Base-by-base conservation (phyloP, 1,284 basidiomycete species). In the Ceratobasidium theobromae region DNA sequence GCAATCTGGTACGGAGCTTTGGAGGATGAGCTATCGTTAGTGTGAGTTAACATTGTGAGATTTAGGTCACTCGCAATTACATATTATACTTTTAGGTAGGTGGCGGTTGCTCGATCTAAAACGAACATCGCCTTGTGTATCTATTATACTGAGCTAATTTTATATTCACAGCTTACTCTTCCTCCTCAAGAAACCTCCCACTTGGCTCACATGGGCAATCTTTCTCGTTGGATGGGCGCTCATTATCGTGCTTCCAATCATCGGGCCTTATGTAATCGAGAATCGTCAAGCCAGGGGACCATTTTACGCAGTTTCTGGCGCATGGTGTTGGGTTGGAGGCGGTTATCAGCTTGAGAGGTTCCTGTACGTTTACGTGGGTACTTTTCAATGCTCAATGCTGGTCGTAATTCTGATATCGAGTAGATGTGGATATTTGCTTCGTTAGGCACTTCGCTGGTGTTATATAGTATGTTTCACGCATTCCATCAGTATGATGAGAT, bases 291-390 rank as follows among this genome's bases (percentile, higher is more conserved):
- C 28, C 38, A 30, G 33, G 35, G 57, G 57, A 32, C 33, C 33
- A 18, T 62, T 62, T 32, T 62, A 62, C 40, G 57, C 32, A 35
- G 35, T 62, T 40, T 62, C 57, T 23, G 57, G 57, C 33, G 57
- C 57, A 2, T 62, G 57, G 57, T 62, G 57, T 25, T 62, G 57
- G 57, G 30, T 62, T 33, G 57, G 57, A 1, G 46, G 51, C n/a
- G 57, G 45, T 11, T 62, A 62, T 25, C 57, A 62, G 46, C 25
- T 49, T 8, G 57, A 62, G 23, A 3, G 57, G 18, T 51, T 62
- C 32, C 45, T 62, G 25, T 62, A 49, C 28, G 46, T 62, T 12
- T 62, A 62, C 25, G 57, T 62, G 28, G 6, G 21, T 28, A 27
- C 23, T 11, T 11, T 45, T 21, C 12, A 6, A 11, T 8, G 35